These are phyloP conservation scores for Cyclostephanos invisitatus DNA, from an alignment of 108 stramenopile species.

Conservation along the genomic window DNA sequence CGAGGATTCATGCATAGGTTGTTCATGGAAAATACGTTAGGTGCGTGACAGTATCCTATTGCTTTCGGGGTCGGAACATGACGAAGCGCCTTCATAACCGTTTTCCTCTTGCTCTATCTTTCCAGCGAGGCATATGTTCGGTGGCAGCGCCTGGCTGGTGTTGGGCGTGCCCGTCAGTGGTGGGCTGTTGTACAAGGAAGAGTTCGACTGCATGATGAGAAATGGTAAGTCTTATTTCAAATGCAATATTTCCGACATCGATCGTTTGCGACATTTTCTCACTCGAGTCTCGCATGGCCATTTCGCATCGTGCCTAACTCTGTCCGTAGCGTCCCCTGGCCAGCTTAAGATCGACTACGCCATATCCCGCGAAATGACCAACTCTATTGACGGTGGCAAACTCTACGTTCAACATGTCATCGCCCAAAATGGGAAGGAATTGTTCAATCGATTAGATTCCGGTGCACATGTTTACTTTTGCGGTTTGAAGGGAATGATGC, in stretches of 20 bases:
- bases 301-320: not conserved
- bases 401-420: conserved; percentile 87
- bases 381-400: conserved; percentile 67
- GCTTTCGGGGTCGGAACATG: too few relatives aligned
- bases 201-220: conserved; percentile 74
- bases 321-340: conserved; percentile 25
- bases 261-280: not conserved
- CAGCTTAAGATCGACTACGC: conserved; percentile 70
- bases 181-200: conserved; percentile 76
- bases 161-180: conserved; percentile 81
- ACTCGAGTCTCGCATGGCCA: not conserved
- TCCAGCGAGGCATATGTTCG: conserved; percentile 69
- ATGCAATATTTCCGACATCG: not conserved
- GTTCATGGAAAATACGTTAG: conserved; percentile 79
- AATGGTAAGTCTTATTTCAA: conserved; percentile 35
- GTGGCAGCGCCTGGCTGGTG: conserved; percentile 75
- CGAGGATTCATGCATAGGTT: conserved; percentile 84
- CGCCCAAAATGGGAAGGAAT: conserved; percentile 60
- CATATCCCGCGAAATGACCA: conserved; percentile 82
- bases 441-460: conserved; percentile 65
- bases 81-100: too few relatives aligned
- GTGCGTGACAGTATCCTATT: too few relatives aligned
- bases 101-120: too few relatives aligned
- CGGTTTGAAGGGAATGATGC: conserved; percentile 94
- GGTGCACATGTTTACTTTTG: conserved; percentile 88